phyloP scores from a whole-genome alignment of 2,329 filamentous ascomycete genomes.

The Stemphylium beticola region DNA sequence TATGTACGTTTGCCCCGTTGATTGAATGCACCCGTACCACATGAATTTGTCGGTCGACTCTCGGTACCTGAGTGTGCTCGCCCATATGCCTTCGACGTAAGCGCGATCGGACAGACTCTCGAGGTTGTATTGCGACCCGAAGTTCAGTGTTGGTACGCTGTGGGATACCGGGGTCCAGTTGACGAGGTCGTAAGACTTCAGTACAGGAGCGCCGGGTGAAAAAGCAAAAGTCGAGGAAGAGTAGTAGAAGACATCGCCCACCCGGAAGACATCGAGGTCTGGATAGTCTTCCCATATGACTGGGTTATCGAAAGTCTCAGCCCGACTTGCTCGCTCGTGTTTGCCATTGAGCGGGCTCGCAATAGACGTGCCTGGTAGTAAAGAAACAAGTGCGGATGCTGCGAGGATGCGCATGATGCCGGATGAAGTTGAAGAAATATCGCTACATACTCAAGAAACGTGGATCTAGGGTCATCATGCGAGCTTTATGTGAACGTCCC shows the following conservation, averaged over 20 bases:
- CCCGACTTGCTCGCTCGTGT: conserved; percentile 8
- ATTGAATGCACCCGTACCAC: conserved; percentile 64
- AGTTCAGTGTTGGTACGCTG: conserved; percentile 48
- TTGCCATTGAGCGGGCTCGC: conserved; percentile 3
- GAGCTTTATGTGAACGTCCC: not conserved
- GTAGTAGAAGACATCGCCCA: conserved; percentile 60
- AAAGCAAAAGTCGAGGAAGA: conserved; percentile 64
- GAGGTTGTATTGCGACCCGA: conserved; percentile 57
- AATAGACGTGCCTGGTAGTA: not conserved
- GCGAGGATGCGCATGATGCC: conserved; percentile 10
- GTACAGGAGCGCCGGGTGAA: conserved; percentile 62
- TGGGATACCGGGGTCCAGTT: conserved; percentile 55
- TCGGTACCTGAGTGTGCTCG: conserved; percentile 61
- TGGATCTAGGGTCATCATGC: not conserved
- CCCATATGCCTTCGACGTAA: conserved; percentile 64
- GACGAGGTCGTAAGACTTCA: conserved; percentile 62
- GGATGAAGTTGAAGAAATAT: not conserved
- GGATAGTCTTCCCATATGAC: conserved; percentile 63
- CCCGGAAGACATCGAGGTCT: conserved; percentile 61
- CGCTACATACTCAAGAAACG: not conserved
- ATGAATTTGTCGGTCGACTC: conserved; percentile 58
- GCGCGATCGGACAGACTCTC: conserved; percentile 48
- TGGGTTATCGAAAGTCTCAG: conserved; percentile 55
- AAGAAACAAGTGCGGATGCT: not conserved
- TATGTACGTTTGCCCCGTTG: conserved; percentile 57